A percentile compares a stretch with the other conserved stretches of the same genome.
Conservation (phyloP, 2,329 filamentous ascomycete genomes). For the Sclerotinia sclerotiorum region DNA sequence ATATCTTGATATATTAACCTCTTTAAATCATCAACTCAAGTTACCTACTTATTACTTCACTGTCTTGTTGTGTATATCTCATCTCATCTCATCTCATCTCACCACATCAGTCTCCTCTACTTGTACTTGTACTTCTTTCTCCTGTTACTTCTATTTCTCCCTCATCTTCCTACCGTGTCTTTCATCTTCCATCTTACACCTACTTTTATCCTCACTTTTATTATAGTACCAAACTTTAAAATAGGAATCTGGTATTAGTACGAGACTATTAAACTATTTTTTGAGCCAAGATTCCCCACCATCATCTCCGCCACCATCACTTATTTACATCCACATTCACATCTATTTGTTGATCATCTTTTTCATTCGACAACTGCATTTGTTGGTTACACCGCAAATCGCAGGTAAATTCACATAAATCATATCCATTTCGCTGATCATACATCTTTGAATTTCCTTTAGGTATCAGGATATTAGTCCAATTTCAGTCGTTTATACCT, state of each 20-base stretch:
- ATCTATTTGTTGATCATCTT: conserved; percentile 13
- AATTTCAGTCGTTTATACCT: conserved; percentile 18
- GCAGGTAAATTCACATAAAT: conserved; percentile 10
- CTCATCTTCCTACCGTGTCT: neutral
- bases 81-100: neutral
- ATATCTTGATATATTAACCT: conserved; percentile 2
- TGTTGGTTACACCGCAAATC: conserved; percentile 20
- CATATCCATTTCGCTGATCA: conserved; percentile 18
- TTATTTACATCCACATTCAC: conserved; percentile 10
- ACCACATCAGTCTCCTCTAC: neutral
- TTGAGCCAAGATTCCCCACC: conserved; percentile 21
- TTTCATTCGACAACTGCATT: conserved; percentile 13
- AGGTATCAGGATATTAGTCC: conserved; percentile 4
- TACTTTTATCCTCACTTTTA: conserved; percentile 7
- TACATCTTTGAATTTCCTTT: conserved; percentile 12
- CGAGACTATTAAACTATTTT: conserved; percentile 12
- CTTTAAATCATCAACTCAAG: neutral
- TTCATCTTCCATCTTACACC: neutral
- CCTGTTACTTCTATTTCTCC: neutral
- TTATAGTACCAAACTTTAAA: conserved; percentile 4
- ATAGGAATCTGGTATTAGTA: conserved; percentile 3
- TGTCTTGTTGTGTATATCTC: neutral
- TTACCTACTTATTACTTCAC: neutral
- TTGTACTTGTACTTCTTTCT: neutral
- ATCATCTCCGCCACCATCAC: conserved; percentile 23